Conservation (phyloP, 1,284 basidiomycete species). For the Chalciporus sp. region DNA sequence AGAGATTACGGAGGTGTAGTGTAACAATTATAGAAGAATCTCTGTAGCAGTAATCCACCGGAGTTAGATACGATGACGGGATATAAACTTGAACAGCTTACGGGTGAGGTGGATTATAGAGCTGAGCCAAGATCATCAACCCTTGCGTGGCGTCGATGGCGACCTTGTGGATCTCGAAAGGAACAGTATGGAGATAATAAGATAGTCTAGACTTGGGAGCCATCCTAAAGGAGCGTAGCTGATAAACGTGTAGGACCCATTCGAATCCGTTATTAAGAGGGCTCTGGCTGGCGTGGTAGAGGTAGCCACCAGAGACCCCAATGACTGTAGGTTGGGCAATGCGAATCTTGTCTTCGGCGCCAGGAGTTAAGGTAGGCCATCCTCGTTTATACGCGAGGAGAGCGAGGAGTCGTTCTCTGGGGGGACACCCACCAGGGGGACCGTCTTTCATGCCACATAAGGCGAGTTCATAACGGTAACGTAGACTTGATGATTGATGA, state of each 20-base stretch:
- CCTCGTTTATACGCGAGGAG: constrained; percentile 51
- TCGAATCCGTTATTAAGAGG: constrained; percentile 37
- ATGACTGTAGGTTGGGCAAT: constrained; percentile 46
- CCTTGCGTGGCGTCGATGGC: constrained; percentile 52
- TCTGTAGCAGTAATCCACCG: constrained; percentile 13
- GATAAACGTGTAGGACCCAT: constrained; percentile 49
- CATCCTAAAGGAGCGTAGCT: constrained; percentile 56
- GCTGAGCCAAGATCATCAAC: constrained; percentile 50
- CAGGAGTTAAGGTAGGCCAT: constrained; percentile 55
- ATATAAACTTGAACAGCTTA: constrained; percentile 11
- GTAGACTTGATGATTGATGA: constrained; percentile 49
- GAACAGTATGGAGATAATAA: constrained; percentile 50
- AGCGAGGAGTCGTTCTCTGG: constrained; percentile 48
- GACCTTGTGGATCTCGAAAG: constrained; percentile 49
- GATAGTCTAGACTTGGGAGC: constrained; percentile 47
- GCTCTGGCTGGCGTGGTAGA: constrained; percentile 52
- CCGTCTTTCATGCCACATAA: constrained; percentile 59
- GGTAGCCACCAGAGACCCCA: constrained; percentile 51
- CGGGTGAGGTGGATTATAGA: constrained; percentile 29
- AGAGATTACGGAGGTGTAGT: constrained; percentile 34
- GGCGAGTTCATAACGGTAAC: constrained; percentile 57
- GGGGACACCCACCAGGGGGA: constrained; percentile 39
- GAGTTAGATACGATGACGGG: neutral
- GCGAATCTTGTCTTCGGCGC: constrained; percentile 48
- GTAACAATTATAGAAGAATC: constrained; percentile 28